Percentiles rank a stretch among this genome's conserved stretches.
Conservation (phyloP, 164 flowering plant species). For the Umbellularia californica region DNA sequence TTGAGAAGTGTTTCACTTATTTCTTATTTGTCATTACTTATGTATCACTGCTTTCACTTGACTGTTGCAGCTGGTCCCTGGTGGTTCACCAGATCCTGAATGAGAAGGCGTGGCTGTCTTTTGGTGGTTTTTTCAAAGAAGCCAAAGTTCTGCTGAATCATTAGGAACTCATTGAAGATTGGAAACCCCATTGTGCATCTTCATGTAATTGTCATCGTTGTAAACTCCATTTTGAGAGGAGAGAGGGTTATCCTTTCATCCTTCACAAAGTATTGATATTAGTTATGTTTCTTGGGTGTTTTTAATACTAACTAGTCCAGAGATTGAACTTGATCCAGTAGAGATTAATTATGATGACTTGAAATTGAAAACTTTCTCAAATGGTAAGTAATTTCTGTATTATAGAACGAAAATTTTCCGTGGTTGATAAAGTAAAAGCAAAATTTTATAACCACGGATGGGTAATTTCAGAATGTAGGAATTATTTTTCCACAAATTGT, state of each 20-base stretch:
- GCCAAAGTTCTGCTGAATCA: neutral
- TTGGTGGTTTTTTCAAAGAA: neutral
- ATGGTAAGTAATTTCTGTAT: no score
- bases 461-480: no score
- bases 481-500: no score
- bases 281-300: no score
- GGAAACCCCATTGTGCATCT: neutral
- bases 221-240: neutral
- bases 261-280: neutral
- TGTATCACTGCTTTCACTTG: neutral
- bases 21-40: neutral
- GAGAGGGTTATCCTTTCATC: neutral
- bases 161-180: neutral
- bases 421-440: no score
- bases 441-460: no score
- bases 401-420: no score
- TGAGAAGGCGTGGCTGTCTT: neutral
- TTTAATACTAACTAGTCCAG: no score
- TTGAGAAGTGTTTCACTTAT: no score
- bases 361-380: no score
- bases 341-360: no score
- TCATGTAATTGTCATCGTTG: neutral
- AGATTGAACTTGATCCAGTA: no score
- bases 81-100: constrained; percentile 66
- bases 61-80: constrained; percentile 73